A percentile compares a stretch with the other conserved stretches of the same genome.
These are phyloP conservation scores for Tetrahymena borealis DNA, from an alignment of 73 alveolate species.

Conservation along the genomic window DNA sequence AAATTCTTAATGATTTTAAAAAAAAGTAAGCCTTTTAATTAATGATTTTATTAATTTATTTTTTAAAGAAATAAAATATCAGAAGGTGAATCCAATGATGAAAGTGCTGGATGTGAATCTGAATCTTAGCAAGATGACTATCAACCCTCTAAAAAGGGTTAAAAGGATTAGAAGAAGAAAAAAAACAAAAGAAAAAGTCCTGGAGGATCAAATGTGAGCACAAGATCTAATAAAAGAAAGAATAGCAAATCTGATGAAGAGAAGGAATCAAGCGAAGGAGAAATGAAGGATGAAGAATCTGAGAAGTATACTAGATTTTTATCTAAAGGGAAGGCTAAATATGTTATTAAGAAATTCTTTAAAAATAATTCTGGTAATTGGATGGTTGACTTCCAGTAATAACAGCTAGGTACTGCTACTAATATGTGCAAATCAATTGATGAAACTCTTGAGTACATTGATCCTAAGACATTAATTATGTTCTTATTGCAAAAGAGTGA, in stretches of 20 bases:
- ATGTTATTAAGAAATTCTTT: neutral
- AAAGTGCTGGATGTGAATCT: neutral
- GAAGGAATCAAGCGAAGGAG: neutral
- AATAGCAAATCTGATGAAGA: neutral
- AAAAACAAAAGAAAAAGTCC: neutral
- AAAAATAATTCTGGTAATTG: neutral
- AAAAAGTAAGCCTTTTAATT: neutral
- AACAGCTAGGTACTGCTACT: neutral
- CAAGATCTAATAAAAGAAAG: neutral
- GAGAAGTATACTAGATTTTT: neutral
- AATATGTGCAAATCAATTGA: neutral
- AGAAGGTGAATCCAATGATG: neutral
- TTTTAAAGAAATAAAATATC: neutral
- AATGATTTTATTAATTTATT: neutral
- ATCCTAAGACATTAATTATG: neutral
- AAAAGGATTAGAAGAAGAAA: neutral
- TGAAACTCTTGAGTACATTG: neutral
- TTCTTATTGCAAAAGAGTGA: neutral
- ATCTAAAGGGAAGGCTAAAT: neutral
- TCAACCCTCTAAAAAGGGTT: neutral
- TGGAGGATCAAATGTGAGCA: neutral
- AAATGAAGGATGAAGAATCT: neutral
- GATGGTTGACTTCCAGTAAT: neutral
- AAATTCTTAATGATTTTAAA: neutral
- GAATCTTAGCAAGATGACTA: neutral